Conservation (phyloP, 768 basidiomycete genomes). For the Suillus sp. region DNA sequence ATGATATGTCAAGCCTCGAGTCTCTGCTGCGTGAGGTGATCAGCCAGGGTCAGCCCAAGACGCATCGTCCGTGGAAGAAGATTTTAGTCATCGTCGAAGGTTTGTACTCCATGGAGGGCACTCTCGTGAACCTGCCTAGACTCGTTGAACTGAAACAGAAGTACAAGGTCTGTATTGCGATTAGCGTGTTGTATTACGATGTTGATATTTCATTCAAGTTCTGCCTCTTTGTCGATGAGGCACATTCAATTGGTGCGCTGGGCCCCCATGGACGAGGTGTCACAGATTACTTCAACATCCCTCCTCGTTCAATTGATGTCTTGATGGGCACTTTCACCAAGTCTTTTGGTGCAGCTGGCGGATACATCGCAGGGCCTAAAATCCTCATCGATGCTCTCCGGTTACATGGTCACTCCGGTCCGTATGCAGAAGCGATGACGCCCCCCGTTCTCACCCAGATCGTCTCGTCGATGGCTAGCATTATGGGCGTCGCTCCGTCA, state of each 20-base stretch:
- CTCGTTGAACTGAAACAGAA: constrained; percentile 84
- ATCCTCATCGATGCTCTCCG: constrained; percentile 80
- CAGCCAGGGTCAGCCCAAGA: constrained; percentile 96
- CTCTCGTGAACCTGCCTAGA: constrained; percentile 78
- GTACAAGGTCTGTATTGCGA: constrained; percentile 72
- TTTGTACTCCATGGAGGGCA: constrained; percentile 99
- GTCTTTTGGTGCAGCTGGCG: constrained; percentile 91
- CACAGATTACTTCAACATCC: constrained; percentile 87
- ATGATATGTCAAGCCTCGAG: constrained; percentile 87
- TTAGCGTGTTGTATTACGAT: constrained; percentile 16
- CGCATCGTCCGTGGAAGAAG: constrained; percentile 99
- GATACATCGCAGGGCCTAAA: constrained; percentile 89
- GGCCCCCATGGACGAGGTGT: constrained; percentile 96
- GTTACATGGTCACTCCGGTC: constrained; percentile 74
- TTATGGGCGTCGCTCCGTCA: constrained; percentile 78
- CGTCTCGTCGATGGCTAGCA: constrained; percentile 90
- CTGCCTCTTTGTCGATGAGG: constrained; percentile 94
- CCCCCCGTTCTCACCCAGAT: constrained; percentile 92
- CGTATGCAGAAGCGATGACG: constrained; percentile 89
- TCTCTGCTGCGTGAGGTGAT: constrained; percentile 83
- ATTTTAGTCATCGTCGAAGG: constrained; percentile 95
- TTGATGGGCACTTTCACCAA: constrained; percentile 99
- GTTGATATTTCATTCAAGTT: constrained; percentile 58
- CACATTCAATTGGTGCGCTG: constrained; percentile 95
- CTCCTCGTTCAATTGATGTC: constrained; percentile 82